A percentile compares a stretch with the other conserved stretches of the same genome.
Conservation (phyloP, 495 filamentous ascomycete genomes). For the Articulospora tetracladia region DNA sequence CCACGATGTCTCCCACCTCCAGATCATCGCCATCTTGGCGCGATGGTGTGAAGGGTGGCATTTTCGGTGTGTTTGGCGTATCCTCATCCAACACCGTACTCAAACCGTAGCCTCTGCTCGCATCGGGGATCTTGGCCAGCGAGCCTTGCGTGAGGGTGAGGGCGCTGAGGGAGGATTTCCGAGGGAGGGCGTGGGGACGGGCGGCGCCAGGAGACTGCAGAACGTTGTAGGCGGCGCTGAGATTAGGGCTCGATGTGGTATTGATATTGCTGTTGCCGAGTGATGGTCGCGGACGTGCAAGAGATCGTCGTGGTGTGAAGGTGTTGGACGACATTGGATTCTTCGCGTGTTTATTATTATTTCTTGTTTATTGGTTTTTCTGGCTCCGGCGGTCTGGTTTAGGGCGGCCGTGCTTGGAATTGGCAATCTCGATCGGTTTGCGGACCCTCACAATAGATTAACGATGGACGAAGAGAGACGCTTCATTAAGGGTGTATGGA, state of each 20-base stretch:
- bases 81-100: conserved; percentile 44
- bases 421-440: not conserved
- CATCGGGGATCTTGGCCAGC: conserved; percentile 57
- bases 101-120: conserved; percentile 54
- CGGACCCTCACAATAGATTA: not conserved
- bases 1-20: conserved; percentile 82
- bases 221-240: conserved; percentile 44
- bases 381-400: not conserved
- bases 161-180: conserved; percentile 63
- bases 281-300: conserved; percentile 37
- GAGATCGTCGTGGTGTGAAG: conserved; percentile 39
- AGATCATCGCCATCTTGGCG: conserved; percentile 46
- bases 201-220: conserved; percentile 28
- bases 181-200: conserved; percentile 43
- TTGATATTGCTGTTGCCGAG: conserved; percentile 40
- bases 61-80: conserved; percentile 29
- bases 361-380: not conserved
- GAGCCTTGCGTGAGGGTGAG: conserved; percentile 60
- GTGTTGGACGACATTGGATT: conserved; percentile 7
- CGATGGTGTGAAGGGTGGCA: conserved; percentile 32
- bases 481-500: no score
- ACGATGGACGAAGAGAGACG: not conserved
- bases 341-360: not conserved
- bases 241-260: conserved; percentile 57
- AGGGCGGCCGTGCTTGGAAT: not conserved